Conservation (phyloP, 805 yeast genomes). For the Ogataea naganishii region DNA sequence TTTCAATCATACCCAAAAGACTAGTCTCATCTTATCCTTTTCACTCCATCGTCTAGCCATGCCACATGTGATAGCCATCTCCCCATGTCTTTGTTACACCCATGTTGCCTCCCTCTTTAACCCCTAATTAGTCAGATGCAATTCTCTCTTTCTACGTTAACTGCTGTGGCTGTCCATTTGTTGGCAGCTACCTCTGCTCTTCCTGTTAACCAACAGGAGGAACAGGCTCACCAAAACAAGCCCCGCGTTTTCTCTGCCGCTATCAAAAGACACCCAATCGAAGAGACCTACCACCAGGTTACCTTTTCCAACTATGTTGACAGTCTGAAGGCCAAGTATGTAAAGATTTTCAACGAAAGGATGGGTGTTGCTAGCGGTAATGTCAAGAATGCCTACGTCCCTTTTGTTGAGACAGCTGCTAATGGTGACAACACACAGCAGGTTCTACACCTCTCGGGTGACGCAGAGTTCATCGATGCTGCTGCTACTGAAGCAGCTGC, state of each 20-base stretch:
- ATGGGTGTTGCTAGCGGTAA: slow-evolving; percentile 7
- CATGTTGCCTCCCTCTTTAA: no score
- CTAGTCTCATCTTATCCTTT: no score
- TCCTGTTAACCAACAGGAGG: slow-evolving; percentile 6
- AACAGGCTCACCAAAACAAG: slow-evolving; percentile 23
- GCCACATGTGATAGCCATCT: no score
- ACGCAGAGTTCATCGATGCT: background rate
- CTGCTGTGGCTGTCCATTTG: slow-evolving; percentile 34
- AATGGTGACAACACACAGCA: no score
- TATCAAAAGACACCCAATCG: slow-evolving; percentile 37
- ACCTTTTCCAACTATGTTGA: slow-evolving; percentile 37
- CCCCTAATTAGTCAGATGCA: no score
- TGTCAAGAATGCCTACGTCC: slow-evolving; percentile 27
- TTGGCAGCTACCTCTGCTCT: slow-evolving; percentile 10
- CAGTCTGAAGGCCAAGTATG: slow-evolving; percentile 41
- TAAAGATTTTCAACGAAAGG: slow-evolving; percentile 27
- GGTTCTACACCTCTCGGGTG: no score
- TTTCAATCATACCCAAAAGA: no score
- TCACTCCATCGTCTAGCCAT: no score
- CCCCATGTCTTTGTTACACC: no score
- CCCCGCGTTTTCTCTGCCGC: slow-evolving; percentile 40
- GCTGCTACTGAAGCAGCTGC: slow-evolving; percentile 5
- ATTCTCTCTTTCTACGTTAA: slow-evolving; percentile 27
- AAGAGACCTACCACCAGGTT: slow-evolving; percentile 36
- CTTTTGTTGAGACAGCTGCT: slow-evolving; percentile 26